Conservation (phyloP, 495 filamentous ascomycete species). For the Immersiella caudata region DNA sequence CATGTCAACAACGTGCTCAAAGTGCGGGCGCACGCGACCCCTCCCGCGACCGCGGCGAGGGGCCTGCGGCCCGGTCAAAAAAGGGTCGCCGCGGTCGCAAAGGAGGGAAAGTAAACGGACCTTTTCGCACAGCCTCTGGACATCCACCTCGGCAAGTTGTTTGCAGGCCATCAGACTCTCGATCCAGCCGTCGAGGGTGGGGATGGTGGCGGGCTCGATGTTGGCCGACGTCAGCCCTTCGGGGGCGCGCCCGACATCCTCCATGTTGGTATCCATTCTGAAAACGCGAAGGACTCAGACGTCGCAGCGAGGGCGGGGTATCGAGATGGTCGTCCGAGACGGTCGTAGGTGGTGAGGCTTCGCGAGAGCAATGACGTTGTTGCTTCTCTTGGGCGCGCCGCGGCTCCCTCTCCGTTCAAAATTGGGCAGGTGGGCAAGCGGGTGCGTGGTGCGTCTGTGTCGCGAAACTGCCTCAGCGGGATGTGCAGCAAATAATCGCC, state of each 20-base stretch:
- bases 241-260: constrained; percentile 86
- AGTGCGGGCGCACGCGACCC: constrained; percentile 26
- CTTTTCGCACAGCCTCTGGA: constrained; percentile 96
- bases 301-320: not conserved
- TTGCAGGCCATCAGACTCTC: constrained; percentile 98
- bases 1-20: constrained; percentile 13
- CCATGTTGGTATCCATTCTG: constrained; percentile 97
- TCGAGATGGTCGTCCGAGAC: constrained; percentile 7
- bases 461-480: constrained; percentile 17
- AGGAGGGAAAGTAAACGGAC: constrained; percentile 53
- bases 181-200: constrained; percentile 96
- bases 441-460: constrained; percentile 7
- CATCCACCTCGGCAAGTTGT: constrained; percentile 91
- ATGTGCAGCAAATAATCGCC: not conserved
- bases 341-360: constrained; percentile 21
- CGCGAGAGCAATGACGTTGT: constrained; percentile 28
- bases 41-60: constrained; percentile 6
- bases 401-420: constrained; percentile 27
- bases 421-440: constrained; percentile 22
- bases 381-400: constrained; percentile 25
- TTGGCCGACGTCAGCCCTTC: constrained; percentile 76
- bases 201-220: constrained; percentile 83
- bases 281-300: constrained; percentile 19
- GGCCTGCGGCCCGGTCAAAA: not conserved
- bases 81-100: not conserved